phyloP scores from a whole-genome alignment of 192 early-diverging fungal species.

The Mortierella alpina region DNA sequence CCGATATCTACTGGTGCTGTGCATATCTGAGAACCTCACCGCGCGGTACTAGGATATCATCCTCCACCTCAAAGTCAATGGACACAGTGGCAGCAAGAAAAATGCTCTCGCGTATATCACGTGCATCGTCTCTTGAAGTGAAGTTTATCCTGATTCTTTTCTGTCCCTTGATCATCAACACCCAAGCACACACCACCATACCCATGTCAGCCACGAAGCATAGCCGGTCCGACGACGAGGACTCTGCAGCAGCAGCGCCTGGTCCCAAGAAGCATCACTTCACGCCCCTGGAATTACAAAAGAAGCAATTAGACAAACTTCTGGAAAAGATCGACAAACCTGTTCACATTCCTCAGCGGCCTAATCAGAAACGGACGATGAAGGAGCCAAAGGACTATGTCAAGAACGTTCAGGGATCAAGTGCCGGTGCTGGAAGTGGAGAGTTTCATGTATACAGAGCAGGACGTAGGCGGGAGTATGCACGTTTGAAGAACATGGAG shows the following conservation, averaged over 20 bases:
- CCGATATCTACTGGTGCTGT: no score
- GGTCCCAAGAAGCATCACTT: conserved; percentile 58
- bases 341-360: conserved; percentile 73
- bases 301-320: conserved; percentile 73
- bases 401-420: conserved; percentile 90
- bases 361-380: conserved; percentile 54
- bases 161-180: neutral
- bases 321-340: conserved; percentile 87
- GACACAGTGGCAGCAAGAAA: no score
- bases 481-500: conserved; percentile 84
- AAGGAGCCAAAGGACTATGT: conserved; percentile 88
- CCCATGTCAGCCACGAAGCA: conserved; percentile 19
- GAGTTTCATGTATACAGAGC: conserved; percentile 97
- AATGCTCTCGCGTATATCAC: no score
- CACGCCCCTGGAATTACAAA: conserved; percentile 62
- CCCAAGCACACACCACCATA: neutral
- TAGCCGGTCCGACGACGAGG: conserved; percentile 22
- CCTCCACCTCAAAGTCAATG: no score
- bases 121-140: no score
- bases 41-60: no score
- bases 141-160: neutral
- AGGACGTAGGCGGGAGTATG: conserved; percentile 86
- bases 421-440: conserved; percentile 94
- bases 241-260: neutral
- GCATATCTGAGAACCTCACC: no score